Evolutionary conservation across 192 early-diverging fungal species (phyloP).

Genomic region (Backusella sp.): DNA sequence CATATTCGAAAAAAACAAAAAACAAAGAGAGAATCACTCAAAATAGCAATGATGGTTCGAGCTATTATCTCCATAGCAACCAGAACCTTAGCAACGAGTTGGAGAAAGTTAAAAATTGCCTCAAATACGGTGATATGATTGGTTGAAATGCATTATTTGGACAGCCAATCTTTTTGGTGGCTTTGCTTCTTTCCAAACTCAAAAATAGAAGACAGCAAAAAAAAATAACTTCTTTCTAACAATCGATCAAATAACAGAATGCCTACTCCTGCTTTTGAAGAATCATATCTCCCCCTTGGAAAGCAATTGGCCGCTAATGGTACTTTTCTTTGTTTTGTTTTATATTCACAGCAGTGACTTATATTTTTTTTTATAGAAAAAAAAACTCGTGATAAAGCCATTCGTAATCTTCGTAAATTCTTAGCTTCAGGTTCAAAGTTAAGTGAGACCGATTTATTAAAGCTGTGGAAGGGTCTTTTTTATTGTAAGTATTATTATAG

Average conservation of each 20-base stretch:
- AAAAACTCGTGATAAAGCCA: slow-evolving; percentile 70
- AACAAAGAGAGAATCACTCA: too few relatives aligned
- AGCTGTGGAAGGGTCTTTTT: slow-evolving; percentile 92
- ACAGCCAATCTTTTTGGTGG: not conserved
- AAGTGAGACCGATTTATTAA: slow-evolving; percentile 63
- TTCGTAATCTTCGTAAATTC: slow-evolving; percentile 57
- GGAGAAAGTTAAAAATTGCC: too few relatives aligned
- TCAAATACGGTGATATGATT: not conserved
- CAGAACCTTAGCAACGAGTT: too few relatives aligned
- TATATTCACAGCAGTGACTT: not conserved
- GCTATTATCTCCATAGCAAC: too few relatives aligned
- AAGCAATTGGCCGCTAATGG: slow-evolving; percentile 69
- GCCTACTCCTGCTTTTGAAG: not conserved
- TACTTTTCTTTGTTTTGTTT: slow-evolving; percentile 30
- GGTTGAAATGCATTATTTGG: not conserved
- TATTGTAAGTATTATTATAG: slow-evolving; percentile 63
- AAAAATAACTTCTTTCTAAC: not conserved
- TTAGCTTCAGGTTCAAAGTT: slow-evolving; percentile 53
- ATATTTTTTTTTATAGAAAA: slow-evolving; percentile 51
- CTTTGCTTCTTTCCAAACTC: not conserved
- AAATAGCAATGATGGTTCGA: too few relatives aligned
- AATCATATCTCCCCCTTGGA: slow-evolving; percentile 51
- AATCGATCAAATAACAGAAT: not conserved
- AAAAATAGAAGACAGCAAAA: not conserved
- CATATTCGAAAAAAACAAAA: too few relatives aligned